A percentile compares a stretch with the other conserved stretches of the same genome.
Conservation (phyloP, 257 asterid species). For the Solanum ahanhuiri region DNA sequence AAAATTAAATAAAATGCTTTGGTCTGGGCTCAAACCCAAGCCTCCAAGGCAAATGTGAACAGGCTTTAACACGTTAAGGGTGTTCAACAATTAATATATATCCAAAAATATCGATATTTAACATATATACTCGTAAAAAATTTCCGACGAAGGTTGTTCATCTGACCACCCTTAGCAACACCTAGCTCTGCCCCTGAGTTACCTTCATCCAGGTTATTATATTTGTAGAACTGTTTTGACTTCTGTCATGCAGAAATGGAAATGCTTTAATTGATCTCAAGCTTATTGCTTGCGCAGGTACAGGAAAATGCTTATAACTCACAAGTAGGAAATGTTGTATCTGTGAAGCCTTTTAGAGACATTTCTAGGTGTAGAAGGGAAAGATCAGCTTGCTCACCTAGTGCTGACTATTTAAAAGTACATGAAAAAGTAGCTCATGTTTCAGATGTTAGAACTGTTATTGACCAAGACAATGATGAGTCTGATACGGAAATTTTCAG, state of each 20-base stretch:
- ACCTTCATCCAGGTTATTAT: background rate
- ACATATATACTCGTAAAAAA: too few species aligned
- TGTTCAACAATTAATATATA: too few species aligned
- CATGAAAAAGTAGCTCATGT: background rate
- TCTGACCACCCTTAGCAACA: too few species aligned
- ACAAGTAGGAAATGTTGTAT: conserved; percentile 8
- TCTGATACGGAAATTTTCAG: conserved; percentile 11
- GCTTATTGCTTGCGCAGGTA: conserved; percentile 6
- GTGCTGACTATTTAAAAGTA: background rate
- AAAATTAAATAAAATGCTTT: background rate
- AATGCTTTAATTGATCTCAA: background rate
- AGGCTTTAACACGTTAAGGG: too few species aligned
- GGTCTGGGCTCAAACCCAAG: too few species aligned
- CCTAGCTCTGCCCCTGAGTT: background rate
- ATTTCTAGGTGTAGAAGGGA: conserved; percentile 3
- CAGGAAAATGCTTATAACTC: conserved; percentile 18
- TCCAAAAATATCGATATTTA: too few species aligned
- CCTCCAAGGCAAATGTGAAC: too few species aligned
- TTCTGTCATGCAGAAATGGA: background rate
- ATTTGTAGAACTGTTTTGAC: background rate
- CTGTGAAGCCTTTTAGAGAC: conserved; percentile 15
- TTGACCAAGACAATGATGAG: background rate
- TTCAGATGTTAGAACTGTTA: background rate
- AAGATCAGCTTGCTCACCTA: background rate
- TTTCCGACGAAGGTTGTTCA: too few species aligned